phyloP scores from a whole-genome alignment of 495 filamentous ascomycete genomes.

The Staphylotrichum longicolle region DNA sequence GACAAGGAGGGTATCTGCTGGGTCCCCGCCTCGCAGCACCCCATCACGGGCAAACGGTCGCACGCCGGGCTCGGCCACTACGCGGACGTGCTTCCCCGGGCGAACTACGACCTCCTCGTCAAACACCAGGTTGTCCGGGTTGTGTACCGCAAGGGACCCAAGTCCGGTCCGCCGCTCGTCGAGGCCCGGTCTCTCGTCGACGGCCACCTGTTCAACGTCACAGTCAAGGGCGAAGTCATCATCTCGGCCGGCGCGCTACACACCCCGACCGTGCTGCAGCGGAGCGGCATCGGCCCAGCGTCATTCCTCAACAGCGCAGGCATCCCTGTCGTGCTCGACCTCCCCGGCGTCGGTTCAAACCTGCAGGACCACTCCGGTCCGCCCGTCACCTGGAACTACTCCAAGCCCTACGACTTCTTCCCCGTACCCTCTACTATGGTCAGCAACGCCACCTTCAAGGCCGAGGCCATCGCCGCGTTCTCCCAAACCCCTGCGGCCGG shows the following conservation, averaged over 20 bases:
- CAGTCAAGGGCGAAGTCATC: constrained; percentile 24
- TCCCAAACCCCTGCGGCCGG: constrained; percentile 24
- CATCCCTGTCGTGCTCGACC: constrained; percentile 21
- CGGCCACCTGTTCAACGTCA: constrained; percentile 24
- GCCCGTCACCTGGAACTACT: constrained; percentile 25
- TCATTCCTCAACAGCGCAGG: constrained; percentile 16
- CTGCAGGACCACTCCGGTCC: constrained; percentile 30
- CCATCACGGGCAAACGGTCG: constrained; percentile 36
- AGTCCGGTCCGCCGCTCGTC: constrained; percentile 24
- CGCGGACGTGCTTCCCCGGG: constrained; percentile 29
- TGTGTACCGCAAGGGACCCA: constrained; percentile 24
- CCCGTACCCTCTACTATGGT: constrained; percentile 20
- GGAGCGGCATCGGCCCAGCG: constrained; percentile 28
- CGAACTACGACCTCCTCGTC: constrained; percentile 41
- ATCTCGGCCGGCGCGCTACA: constrained; percentile 27
- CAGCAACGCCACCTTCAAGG: constrained; percentile 26
- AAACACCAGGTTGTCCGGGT: constrained; percentile 31
- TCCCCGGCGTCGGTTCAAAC: constrained; percentile 28
- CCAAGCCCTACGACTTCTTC: constrained; percentile 16
- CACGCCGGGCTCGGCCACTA: constrained; percentile 43
- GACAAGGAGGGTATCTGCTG: constrained; percentile 32
- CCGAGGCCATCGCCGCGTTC: constrained; percentile 25
- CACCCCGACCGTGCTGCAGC: constrained; percentile 27
- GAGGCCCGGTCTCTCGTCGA: constrained; percentile 24
- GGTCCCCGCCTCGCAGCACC: constrained; percentile 32